Evolutionary conservation across 768 basidiomycete genomes (phyloP), one percentile per base, ranked within the genome.

Genomic region (Gymnopilus junonius): DNA sequence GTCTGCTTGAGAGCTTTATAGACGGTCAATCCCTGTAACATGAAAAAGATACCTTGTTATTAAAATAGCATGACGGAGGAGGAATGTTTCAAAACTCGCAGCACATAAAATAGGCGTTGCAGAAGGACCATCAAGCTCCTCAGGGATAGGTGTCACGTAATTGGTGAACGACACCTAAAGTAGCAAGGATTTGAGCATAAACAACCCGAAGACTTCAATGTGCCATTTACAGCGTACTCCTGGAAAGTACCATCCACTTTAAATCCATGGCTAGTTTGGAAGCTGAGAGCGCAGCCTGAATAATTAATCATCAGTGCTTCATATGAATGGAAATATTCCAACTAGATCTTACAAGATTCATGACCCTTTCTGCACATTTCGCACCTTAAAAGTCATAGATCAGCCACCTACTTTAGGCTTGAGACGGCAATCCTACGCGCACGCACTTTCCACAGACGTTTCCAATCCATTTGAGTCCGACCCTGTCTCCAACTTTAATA

Each of bases 71-170:
- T 31, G 31, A 31, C 21, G 32, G 12, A 54, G 7, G 11, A 31
- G 10, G 31, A 3, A 25, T 14, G 21, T 29, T 29, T 34, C 51
- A 37, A 10, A 20, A 31, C 82, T 57, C 69, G 88, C 89, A 2
- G 90, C 91, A 69, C 92, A 93, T 5, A 93, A 83, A 61, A 95
- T 80, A 14, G 89, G 87, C 7, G 88, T 83, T 1, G 91, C 87
- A 5, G 82, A 84, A 4, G 87, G 85, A 57, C 88, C 88, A 46
- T 83, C 83, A 29, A 91, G 71, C 1, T 64, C 74, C 0, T 88
- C 83, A 2, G 94, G 94, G 69, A 95, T 93, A 2, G 87, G 89
- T 1, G 93, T 93, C 23, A 93, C 85, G 71, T 87, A 86, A 63
- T 85, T 77, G 21, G 85, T 81, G 72, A 80, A 92, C 0, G 89